Evolutionary conservation across 208 protist species (phyloP).

Genomic region (Leishmania gerbilli): DNA sequence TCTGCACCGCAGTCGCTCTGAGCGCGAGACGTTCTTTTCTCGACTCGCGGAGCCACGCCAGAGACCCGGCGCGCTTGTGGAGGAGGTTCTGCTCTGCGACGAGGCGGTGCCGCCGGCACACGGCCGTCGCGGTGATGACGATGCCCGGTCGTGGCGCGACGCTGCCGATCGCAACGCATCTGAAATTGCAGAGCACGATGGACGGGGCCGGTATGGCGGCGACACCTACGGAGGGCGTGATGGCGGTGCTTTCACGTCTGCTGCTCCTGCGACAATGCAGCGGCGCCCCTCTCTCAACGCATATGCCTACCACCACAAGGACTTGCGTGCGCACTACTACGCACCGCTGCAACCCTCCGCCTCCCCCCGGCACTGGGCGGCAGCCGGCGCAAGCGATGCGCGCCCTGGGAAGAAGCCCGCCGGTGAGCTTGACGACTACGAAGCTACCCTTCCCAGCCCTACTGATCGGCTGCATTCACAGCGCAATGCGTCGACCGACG

Average conservation of each 20-base stretch:
- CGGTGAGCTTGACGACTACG: neutral
- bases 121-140: neutral
- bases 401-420: too few species aligned
- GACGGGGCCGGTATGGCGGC: neutral
- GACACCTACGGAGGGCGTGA: neutral
- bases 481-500: neutral
- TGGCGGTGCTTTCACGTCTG: neutral
- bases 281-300: neutral
- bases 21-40: conserved; percentile 41
- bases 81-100: conserved; percentile 26
- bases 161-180: neutral
- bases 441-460: neutral
- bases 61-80: conserved; percentile 21
- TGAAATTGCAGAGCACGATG: neutral
- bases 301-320: neutral
- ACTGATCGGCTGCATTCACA: neutral
- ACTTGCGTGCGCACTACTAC: neutral
- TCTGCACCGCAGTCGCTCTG: conserved; percentile 22
- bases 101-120: neutral
- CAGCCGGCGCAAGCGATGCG: neutral
- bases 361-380: neutral
- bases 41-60: conserved; percentile 46
- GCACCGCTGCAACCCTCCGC: neutral
- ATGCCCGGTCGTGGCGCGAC: neutral
- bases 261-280: neutral